Conservation (phyloP, 2,329 filamentous ascomycete genomes). For the Ophiostoma ips region DNA sequence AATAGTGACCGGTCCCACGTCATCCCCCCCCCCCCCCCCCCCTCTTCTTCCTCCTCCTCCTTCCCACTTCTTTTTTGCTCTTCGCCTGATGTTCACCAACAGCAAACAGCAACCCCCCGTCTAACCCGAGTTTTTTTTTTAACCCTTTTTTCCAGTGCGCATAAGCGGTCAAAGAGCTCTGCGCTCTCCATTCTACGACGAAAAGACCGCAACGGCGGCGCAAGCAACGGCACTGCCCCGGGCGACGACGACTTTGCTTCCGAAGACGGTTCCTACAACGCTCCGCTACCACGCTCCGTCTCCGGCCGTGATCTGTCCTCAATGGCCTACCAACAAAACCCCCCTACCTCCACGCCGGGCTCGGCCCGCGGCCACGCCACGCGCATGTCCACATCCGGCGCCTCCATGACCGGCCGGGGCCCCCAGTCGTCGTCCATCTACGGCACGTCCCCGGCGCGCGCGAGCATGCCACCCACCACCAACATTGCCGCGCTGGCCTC, state of each 20-base stretch:
- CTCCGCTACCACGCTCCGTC: slow-evolving; percentile 17
- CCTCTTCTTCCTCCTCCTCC: neutral
- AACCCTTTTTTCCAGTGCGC: slow-evolving; percentile 15
- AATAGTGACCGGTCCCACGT: no score
- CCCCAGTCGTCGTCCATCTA: slow-evolving; percentile 17
- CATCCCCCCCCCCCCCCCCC: no score
- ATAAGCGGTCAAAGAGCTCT: slow-evolving; percentile 41
- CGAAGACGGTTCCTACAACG: slow-evolving; percentile 30
- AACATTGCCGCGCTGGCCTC: slow-evolving; percentile 4
- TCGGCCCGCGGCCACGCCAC: slow-evolving; percentile 30
- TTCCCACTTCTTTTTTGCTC: neutral
- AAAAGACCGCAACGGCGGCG: slow-evolving; percentile 28
- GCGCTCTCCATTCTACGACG: slow-evolving; percentile 41
- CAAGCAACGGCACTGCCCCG: slow-evolving; percentile 33
- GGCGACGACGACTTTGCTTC: slow-evolving; percentile 30
- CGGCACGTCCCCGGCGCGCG: slow-evolving; percentile 2
- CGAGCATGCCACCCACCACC: neutral
- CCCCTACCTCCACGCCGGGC: slow-evolving; percentile 14
- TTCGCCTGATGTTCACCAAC: no score
- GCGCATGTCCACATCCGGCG: slow-evolving; percentile 31
- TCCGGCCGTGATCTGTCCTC: slow-evolving; percentile 9
- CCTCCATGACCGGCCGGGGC: slow-evolving; percentile 25
- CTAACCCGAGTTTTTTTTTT: neutral
- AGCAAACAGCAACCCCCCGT: neutral
- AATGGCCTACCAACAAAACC: slow-evolving; percentile 10